These are phyloP conservation scores for Annulohypoxylon stygium DNA, from an alignment of 495 filamentous ascomycete species.

Conservation along the genomic window DNA sequence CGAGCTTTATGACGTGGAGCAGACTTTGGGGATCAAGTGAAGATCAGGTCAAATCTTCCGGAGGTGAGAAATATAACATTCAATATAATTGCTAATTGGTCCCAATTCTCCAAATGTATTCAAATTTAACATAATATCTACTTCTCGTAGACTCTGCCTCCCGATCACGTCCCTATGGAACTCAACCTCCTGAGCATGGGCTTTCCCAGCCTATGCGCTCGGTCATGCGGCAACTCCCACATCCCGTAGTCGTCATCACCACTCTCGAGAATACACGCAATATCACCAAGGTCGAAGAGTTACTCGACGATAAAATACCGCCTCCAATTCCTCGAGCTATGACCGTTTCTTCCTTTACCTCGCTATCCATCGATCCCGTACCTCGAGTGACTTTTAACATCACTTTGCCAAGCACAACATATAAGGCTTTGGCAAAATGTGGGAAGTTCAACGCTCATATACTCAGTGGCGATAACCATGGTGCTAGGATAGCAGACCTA, in stretches of 20 bases:
- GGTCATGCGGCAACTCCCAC: slow-evolving; percentile 77
- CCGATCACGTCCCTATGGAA: not conserved
- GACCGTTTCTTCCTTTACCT: slow-evolving; percentile 87
- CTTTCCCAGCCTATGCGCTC: slow-evolving; percentile 64
- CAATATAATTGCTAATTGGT: slow-evolving; percentile 4
- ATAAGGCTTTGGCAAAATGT: slow-evolving; percentile 67
- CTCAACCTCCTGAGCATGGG: slow-evolving; percentile 38
- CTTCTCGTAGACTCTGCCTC: slow-evolving; percentile 2
- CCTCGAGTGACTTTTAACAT: slow-evolving; percentile 87
- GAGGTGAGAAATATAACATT: slow-evolving; percentile 24
- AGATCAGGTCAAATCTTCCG: slow-evolving; percentile 1
- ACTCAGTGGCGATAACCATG: slow-evolving; percentile 55
- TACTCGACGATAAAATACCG: slow-evolving; percentile 11
- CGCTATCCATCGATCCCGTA: slow-evolving; percentile 73
- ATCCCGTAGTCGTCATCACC: slow-evolving; percentile 83
- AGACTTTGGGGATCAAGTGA: slow-evolving; percentile 12
- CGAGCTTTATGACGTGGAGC: slow-evolving; percentile 23
- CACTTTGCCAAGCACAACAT: slow-evolving; percentile 76
- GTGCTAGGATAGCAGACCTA: slow-evolving; percentile 60
- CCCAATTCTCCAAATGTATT: not conserved
- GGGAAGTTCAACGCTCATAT: slow-evolving; percentile 65
- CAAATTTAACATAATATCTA: slow-evolving; percentile 11
- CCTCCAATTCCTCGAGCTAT: slow-evolving; percentile 66
- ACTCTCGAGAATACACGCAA: slow-evolving; percentile 49
- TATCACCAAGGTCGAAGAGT: slow-evolving; percentile 49